Conservation (phyloP, 371 early-diverging fungal genomes). For the Mortierella sp. region DNA sequence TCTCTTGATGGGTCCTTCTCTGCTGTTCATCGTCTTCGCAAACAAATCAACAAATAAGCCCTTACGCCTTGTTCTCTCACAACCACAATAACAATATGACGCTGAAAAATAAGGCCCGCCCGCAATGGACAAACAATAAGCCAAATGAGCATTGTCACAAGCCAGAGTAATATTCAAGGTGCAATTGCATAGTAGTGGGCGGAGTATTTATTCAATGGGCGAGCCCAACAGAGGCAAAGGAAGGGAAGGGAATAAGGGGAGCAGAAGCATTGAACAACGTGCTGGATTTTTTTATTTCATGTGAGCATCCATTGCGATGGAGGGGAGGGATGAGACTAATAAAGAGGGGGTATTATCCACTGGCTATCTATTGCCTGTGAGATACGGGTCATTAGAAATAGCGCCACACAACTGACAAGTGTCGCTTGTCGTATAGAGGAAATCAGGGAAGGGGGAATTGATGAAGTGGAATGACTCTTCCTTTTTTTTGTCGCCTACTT, state of each 20-base stretch:
- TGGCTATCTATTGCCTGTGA: too few species aligned
- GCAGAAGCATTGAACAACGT: not conserved
- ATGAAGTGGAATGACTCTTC: too few species aligned
- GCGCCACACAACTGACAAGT: too few species aligned
- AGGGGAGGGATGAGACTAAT: not conserved
- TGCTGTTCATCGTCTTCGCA: too few species aligned
- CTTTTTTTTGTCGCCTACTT: too few species aligned
- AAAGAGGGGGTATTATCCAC: not conserved
- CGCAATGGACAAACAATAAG: not conserved
- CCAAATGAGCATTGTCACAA: slow-evolving; percentile 22
- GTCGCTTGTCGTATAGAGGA: too few species aligned
- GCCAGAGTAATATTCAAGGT: not conserved
- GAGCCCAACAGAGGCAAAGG: not conserved
- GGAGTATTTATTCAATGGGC: slow-evolving; percentile 11
- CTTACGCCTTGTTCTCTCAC: slow-evolving; percentile 7
- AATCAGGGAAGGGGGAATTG: too few species aligned
- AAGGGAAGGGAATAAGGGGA: not conserved
- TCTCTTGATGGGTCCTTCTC: too few species aligned
- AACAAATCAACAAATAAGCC: not conserved
- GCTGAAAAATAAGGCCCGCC: not conserved
- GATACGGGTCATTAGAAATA: too few species aligned
- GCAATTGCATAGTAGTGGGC: not conserved
- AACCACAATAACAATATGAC: not conserved
- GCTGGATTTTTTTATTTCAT: slow-evolving; percentile 14
- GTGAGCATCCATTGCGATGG: slow-evolving; percentile 11